Evolutionary conservation across 257 asterid genomes (phyloP), one percentile per base, ranked within the genome.

Genomic region (Eucommia ulmoides): DNA sequence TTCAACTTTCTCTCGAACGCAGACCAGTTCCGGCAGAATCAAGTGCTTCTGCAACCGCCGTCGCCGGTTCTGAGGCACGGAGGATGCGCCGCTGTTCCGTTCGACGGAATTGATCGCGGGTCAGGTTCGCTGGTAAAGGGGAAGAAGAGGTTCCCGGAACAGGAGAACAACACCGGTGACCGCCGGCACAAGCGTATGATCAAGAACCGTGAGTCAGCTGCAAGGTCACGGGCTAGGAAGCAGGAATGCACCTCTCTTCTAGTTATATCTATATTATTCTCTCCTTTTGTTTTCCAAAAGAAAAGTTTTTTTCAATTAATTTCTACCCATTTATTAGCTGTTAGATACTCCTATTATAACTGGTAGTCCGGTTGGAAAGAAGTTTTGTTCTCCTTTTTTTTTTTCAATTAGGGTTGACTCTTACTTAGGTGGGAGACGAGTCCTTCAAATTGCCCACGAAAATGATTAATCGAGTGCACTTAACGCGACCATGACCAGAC

Each of bases 161-260:
- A 5, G n/a, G 52, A 48, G 2, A 48, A 17, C 3, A 48, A 12
- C 15, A 1, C 52, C 19, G 17, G 52, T 2, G 52, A 48, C 24
- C 29, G 26, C 8, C 52, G 26, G 8, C 52, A 48, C 24, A 48
- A 22, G 33, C 52, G 52, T 12, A 48, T 48, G 52, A 21, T 48
- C 19, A 48, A 48, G 52, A 48, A 48, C 18, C 52, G 52, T 22
- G 52, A 48, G 52, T 48, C 52, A 5, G 38, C 38, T 29, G 38
- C 38, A 5, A 6, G 38, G 12, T 29, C 38, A 29, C 6, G 38
- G 12, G 52, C 52, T 48, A 48, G 52, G 22, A 48, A 48, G 23
- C 52, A 48, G 52, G 52, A 48, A 48, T 19, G 52, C 21, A 1
- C 21, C 11, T 21, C 21, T 47, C 16, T n/a, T n/a, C n/a, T n/a